Base-by-base conservation (phyloP, 169 alveolate species). In the Sarcocystis neurona region DNA sequence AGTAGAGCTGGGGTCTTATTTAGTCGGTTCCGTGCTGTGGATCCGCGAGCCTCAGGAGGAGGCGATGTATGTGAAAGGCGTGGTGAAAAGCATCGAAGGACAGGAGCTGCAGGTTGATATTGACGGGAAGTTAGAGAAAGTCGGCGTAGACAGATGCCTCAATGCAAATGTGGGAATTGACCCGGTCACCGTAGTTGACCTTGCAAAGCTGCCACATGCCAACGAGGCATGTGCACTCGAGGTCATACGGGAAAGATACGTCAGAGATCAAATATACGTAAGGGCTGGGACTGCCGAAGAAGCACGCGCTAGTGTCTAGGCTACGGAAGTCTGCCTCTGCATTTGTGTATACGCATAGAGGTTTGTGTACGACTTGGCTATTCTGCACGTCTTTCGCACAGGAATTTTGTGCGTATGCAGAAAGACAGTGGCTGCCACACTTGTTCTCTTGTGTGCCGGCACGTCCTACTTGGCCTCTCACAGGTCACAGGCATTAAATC, bases 171-270 rank as follows among this genome's bases (percentile, higher is more conserved):
- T 82, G 20, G 90, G 90, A 2, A n/a, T 91, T 8, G 82, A 84
- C 1, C 98, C 98, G 32, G 94, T 94, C 96, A 91, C 97, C 18
- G 94, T 94, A 88, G 96, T 96, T 78, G 98, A 97, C 89, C 96
- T 97, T 66, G 98, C 98, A 77, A 92, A 96, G 93, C 95, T 96
- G 20, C 97, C 97, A 44, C 98, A 96, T 87, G 95, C 98, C 18
- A 94, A 95, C 89, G 93, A 95, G 46, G 98, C 98, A 6, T 94
- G 97, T 75, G 98, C 96, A 47, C 92, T 96, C 37, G 98, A 96
- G 78, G 96, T 94, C 89, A 90, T 96, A 34, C 85, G 94, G 58
- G 87, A 79, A 30, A 39, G 93, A 27, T 80, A 50, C 53, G 58
- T 85, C 15, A 30, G 66, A 15, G 87, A 70, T 18, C 74, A 43